phyloP scores from a whole-genome alignment of 2,329 filamentous ascomycete species.

The Ceratocystis variospora region DNA sequence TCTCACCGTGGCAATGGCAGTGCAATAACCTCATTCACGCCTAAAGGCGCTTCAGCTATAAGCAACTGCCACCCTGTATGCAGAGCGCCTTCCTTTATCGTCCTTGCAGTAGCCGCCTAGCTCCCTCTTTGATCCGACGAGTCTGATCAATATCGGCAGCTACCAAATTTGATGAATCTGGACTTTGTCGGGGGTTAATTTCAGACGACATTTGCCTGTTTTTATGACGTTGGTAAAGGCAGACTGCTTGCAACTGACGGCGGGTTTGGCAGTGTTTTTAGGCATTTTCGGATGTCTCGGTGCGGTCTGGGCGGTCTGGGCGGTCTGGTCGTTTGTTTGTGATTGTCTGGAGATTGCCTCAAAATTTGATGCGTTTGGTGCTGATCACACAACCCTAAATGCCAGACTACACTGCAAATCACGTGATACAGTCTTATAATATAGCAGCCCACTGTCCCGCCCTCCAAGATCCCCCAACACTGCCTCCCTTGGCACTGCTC shows the following conservation, averaged over 20 bases:
- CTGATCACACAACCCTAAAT: not conserved
- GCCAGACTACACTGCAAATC: not conserved
- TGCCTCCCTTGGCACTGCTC: not conserved
- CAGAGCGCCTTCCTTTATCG: not conserved
- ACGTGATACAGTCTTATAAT: not conserved
- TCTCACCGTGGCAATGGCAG: slow-evolving; percentile 2
- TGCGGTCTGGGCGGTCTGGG: not conserved
- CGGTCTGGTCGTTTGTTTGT: too few relatives aligned
- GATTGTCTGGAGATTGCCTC: too few relatives aligned
- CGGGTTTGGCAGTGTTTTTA: not conserved
- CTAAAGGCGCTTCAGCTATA: slow-evolving; percentile 4
- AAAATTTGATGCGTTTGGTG: too few relatives aligned
- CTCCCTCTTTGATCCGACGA: slow-evolving; percentile 1
- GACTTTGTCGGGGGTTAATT: not conserved
- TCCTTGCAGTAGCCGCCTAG: not conserved
- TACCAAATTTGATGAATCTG: not conserved
- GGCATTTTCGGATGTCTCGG: not conserved
- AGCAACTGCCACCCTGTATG: slow-evolving; percentile 4
- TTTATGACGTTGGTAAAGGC: not conserved
- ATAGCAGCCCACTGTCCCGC: not conserved
- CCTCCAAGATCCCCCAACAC: not conserved
- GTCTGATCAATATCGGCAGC: slow-evolving; percentile 6
- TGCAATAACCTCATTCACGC: slow-evolving; percentile 6
- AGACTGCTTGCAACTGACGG: not conserved
- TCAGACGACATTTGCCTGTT: slow-evolving; percentile 1